Percentiles rank a stretch among this genome's conserved stretches.
These are phyloP conservation scores for Dactylellina cionopaga DNA, from an alignment of 2,329 filamentous ascomycete genomes.

Conservation along the genomic window DNA sequence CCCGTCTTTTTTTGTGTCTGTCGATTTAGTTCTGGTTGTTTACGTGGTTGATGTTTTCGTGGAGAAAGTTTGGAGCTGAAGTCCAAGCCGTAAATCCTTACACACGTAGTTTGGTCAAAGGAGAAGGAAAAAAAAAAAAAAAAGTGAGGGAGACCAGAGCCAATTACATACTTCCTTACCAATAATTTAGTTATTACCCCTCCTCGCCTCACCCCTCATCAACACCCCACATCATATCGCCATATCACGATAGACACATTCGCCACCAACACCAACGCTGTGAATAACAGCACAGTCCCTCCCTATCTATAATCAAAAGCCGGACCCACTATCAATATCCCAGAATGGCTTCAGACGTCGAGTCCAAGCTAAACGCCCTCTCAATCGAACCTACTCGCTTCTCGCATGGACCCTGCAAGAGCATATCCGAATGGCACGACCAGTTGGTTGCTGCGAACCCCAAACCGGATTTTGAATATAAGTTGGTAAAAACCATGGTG, in stretches of 20 bases:
- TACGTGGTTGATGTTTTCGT: too few species aligned
- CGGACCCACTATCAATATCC: not conserved
- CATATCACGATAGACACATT: not conserved
- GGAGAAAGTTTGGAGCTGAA: too few species aligned
- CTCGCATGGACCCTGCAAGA: constrained; percentile 55
- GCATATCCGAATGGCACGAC: constrained; percentile 55
- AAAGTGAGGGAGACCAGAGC: constrained; percentile 28
- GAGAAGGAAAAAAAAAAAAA: constrained; percentile 22
- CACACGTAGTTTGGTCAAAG: too few species aligned
- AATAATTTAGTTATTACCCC: constrained; percentile 29
- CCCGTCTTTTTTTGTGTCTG: too few species aligned
- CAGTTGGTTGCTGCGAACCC: constrained; percentile 52
- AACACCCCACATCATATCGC: not conserved
- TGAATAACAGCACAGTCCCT: too few species aligned
- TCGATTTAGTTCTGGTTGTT: too few species aligned
- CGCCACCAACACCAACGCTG: not conserved
- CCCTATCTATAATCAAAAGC: not conserved
- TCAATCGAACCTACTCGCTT: constrained; percentile 36
- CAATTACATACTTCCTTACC: too few species aligned
- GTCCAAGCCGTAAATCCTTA: too few species aligned
- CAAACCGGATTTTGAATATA: constrained; percentile 54
- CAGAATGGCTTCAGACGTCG: constrained; percentile 42
- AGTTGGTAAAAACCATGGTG: constrained; percentile 57
- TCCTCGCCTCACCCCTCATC: constrained; percentile 36
- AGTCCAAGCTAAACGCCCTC: constrained; percentile 38